Conservation (phyloP, 1,139 yeast species). For the Suhomyces ambrosiae region DNA sequence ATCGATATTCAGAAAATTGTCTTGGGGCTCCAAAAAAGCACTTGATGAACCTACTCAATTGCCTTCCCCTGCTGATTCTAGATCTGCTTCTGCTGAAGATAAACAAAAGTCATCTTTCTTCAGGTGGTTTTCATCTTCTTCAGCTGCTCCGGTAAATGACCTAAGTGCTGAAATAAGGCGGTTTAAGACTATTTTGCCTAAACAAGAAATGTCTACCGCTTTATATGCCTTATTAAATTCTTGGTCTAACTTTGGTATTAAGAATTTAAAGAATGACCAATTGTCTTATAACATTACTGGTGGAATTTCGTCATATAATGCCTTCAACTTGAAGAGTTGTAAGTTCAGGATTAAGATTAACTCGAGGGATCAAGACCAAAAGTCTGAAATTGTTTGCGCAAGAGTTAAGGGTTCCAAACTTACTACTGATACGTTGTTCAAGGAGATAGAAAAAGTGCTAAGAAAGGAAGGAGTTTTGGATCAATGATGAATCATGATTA, state of each 20-base stretch:
- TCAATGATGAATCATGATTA: constrained; percentile 10
- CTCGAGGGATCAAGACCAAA: constrained; percentile 40
- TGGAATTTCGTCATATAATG: constrained; percentile 59
- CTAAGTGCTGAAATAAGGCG: constrained; percentile 34
- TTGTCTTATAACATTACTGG: constrained; percentile 54
- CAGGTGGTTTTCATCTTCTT: constrained; percentile 46
- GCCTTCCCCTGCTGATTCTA: constrained; percentile 44
- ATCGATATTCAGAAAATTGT: constrained; percentile 65
- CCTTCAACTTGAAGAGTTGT: constrained; percentile 65
- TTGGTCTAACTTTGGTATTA: constrained; percentile 74
- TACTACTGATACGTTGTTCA: constrained; percentile 47
- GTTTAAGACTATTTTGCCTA: constrained; percentile 48
- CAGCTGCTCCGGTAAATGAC: constrained; percentile 10
- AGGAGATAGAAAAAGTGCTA: constrained; percentile 50
- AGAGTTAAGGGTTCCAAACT: constrained; percentile 48
- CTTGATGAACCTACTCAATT: constrained; percentile 29
- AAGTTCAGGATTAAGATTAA: constrained; percentile 59
- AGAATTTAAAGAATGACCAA: constrained; percentile 52
- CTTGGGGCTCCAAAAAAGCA: constrained; percentile 53
- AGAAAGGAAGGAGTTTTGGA: constrained; percentile 51
- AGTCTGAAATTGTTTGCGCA: constrained; percentile 49
- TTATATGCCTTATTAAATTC: constrained; percentile 61
- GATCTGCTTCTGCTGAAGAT: constrained; percentile 37
- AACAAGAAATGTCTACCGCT: constrained; percentile 64
- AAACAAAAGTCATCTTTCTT: constrained; percentile 38